Percentiles rank a stretch among this genome's conserved stretches.
Conservation (phyloP, 441 rosid genomes). For the Adansonia madagascariensis region DNA sequence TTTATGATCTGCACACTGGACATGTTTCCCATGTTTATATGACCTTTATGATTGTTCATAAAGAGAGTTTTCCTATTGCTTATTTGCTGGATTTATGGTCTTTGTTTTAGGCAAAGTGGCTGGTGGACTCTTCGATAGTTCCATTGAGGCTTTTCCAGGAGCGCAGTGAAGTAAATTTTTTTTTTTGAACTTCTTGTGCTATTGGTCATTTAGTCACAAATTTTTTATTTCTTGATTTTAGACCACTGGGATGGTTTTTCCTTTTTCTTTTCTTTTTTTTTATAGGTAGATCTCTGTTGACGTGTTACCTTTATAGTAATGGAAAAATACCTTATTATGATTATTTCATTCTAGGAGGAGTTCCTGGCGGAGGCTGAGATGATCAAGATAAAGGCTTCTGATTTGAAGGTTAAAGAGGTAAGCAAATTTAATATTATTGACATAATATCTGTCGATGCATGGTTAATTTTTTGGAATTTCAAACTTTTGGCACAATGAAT, state of each 20-base stretch:
- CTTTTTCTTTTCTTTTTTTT: neutral
- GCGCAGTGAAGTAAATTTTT: constrained; percentile 82
- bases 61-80: constrained; percentile 1
- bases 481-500: neutral
- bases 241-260: neutral
- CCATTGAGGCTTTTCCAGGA: constrained; percentile 95
- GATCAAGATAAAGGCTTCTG: constrained; percentile 98
- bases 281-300: neutral
- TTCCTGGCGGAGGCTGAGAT: constrained; percentile 98
- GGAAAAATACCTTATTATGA: constrained; percentile 17
- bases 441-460: neutral
- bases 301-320: constrained; percentile 18
- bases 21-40: constrained; percentile 15
- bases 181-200: constrained; percentile 15
- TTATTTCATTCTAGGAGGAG: constrained; percentile 74
- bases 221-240: constrained; percentile 22
- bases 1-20: neutral
- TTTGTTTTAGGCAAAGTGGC: constrained; percentile 82
- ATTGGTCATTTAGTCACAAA: neutral
- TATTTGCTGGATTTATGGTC: constrained; percentile 29
- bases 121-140: constrained; percentile 84
- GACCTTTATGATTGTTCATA: constrained; percentile 8
- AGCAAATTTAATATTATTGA: constrained; percentile 23
- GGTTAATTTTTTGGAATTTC: neutral
- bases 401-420: constrained; percentile 99